phyloP scores from a whole-genome alignment of 2,329 filamentous ascomycete genomes.

The Sclerotinia trifoliorum region DNA sequence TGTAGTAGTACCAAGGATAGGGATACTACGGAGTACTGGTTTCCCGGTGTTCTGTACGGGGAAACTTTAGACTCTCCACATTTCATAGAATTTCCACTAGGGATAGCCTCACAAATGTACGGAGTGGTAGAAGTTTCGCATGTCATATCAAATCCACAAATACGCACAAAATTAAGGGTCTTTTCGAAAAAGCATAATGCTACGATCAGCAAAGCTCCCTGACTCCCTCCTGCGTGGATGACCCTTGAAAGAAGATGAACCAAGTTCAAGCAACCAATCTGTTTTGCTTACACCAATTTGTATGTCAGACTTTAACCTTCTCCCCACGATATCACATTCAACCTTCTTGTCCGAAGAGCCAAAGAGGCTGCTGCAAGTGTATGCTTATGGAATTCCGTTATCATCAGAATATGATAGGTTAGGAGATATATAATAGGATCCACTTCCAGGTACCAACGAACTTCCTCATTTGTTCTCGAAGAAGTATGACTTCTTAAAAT shows the following conservation, averaged over 20 bases:
- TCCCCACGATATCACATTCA: conserved; percentile 20
- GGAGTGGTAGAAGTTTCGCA: conserved; percentile 3
- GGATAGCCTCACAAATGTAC: not conserved
- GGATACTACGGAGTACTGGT: conserved; percentile 1
- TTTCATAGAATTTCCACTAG: conserved; percentile 1
- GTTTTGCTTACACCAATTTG: conserved; percentile 15
- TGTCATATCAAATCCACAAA: not conserved
- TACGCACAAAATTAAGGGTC: conserved; percentile 6
- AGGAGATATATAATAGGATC: not conserved
- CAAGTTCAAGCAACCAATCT: not conserved
- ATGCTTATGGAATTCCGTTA: conserved; percentile 20
- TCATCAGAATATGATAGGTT: conserved; percentile 17
- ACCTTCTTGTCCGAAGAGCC: conserved; percentile 2
- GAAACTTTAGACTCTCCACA: conserved; percentile 19
- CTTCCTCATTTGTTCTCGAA: conserved; percentile 21
- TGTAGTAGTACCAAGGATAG: conserved; percentile 15
- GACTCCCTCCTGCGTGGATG: not conserved
- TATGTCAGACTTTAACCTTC: conserved; percentile 9
- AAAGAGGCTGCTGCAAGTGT: conserved; percentile 17
- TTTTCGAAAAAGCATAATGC: conserved; percentile 3
- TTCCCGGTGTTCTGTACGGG: conserved; percentile 8
- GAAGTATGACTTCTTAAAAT: not conserved
- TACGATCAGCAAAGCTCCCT: conserved; percentile 19
- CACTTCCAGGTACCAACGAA: conserved; percentile 5
- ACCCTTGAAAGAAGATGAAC: not conserved